Conservation (phyloP, 805 yeast genomes). For the Kodamaea leandrae region DNA sequence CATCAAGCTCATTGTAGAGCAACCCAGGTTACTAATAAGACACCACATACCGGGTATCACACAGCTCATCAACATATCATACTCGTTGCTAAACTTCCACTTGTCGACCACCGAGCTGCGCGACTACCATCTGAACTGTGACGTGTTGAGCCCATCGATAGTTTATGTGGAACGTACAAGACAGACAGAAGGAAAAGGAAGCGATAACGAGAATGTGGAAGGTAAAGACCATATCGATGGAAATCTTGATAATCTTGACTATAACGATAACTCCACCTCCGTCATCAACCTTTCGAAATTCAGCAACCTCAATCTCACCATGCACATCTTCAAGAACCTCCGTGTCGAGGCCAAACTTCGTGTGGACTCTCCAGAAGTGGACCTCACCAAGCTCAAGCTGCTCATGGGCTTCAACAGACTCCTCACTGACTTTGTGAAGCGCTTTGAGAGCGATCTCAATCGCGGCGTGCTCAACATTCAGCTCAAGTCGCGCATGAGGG, state of each 20-base stretch:
- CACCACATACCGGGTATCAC: conserved; percentile 15
- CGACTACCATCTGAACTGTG: conserved; percentile 35
- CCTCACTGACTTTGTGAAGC: conserved; percentile 24
- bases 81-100: conserved; percentile 35
- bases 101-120: conserved; percentile 29
- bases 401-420: conserved; percentile 32
- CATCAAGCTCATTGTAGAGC: conserved; percentile 30
- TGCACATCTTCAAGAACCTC: conserved; percentile 27
- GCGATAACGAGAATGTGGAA: conserved; percentile 1
- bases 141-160: conserved; percentile 32
- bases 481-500: conserved; percentile 17
- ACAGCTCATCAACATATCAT: conserved; percentile 31
- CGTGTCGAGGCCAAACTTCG: conserved; percentile 21
- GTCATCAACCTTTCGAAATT: conserved; percentile 12
- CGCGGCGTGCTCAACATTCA: conserved; percentile 28
- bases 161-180: conserved; percentile 23
- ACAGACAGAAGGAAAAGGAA: not conserved
- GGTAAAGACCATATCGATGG: not conserved
- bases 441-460: conserved; percentile 23
- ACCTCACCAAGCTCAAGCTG: conserved; percentile 29
- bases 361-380: conserved; percentile 21
- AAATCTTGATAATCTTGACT: not conserved
- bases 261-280: not conserved
- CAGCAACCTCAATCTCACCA: conserved; percentile 1
- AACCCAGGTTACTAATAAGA: conserved; percentile 31